Percentiles rank a stretch among this genome's conserved stretches.
Evolutionary conservation across 345 rosid genomes (phyloP).

Genomic region (Erodium maritimum): DNA sequence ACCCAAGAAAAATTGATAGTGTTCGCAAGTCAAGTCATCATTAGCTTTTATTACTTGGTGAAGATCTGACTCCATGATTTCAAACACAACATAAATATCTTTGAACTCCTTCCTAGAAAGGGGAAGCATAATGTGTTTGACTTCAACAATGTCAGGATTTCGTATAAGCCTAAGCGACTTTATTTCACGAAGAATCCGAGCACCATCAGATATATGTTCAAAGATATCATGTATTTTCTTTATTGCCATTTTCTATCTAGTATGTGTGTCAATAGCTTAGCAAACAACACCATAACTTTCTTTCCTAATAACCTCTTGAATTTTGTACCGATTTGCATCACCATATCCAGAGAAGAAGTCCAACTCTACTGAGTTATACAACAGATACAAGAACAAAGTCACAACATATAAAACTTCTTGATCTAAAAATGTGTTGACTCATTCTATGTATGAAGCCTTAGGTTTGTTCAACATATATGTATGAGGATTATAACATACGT

Average conservation of each 20-base stretch:
- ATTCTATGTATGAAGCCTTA: too few relatives aligned
- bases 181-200: too few relatives aligned
- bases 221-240: too few relatives aligned
- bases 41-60: slow-evolving; percentile 35
- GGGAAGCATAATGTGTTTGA: slow-evolving; percentile 28
- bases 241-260: slow-evolving; percentile 29
- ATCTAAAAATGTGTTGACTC: too few relatives aligned
- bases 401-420: too few relatives aligned
- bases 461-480: too few relatives aligned
- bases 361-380: slow-evolving; percentile 45
- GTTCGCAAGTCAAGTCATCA: slow-evolving; percentile 26
- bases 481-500: too few relatives aligned
- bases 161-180: too few relatives aligned
- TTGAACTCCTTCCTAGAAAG: slow-evolving; percentile 28
- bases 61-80: slow-evolving; percentile 32
- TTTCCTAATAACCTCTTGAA: slow-evolving; percentile 31
- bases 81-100: slow-evolving; percentile 32
- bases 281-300: slow-evolving; percentile 37
- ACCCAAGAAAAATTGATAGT: slow-evolving; percentile 30
- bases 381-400: slow-evolving; percentile 1
- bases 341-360: slow-evolving; percentile 29
- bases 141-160: slow-evolving; percentile 32
- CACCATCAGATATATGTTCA: too few relatives aligned
- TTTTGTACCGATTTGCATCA: too few relatives aligned
- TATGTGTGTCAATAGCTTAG: slow-evolving; percentile 27